phyloP scores from a whole-genome alignment of 768 basidiomycete species.

The Termitomyces sp. region DNA sequence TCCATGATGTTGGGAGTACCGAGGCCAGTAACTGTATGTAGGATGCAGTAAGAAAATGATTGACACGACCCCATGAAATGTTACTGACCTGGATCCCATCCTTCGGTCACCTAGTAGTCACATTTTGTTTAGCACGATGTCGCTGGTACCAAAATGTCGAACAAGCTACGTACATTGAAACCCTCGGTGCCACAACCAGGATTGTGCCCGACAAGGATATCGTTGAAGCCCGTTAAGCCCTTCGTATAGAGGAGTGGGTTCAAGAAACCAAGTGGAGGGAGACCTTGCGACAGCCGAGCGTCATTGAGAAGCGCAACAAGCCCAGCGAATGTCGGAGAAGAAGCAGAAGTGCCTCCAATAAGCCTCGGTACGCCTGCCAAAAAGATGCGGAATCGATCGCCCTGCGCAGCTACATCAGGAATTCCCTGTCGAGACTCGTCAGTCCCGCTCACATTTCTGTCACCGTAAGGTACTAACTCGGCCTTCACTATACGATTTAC shows the following conservation, averaged over 20 bases:
- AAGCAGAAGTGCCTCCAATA: slow-evolving; percentile 57
- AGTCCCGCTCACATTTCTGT: neutral
- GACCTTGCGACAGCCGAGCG: slow-evolving; percentile 36
- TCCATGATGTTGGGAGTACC: slow-evolving; percentile 42
- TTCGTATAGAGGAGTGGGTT: slow-evolving; percentile 56
- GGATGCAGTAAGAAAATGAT: neutral
- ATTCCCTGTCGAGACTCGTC: slow-evolving; percentile 30
- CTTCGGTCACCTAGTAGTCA: slow-evolving; percentile 34
- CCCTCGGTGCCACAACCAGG: slow-evolving; percentile 54
- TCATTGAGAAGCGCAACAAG: slow-evolving; percentile 62
- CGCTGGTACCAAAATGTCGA: neutral
- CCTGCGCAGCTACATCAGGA: slow-evolving; percentile 65
- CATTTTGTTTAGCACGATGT: slow-evolving; percentile 1
- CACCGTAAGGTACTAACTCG: slow-evolving; percentile 31
- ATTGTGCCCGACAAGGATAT: slow-evolving; percentile 50
- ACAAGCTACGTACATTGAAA: slow-evolving; percentile 41
- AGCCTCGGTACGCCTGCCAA: slow-evolving; percentile 27
- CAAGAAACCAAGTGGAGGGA: slow-evolving; percentile 52
- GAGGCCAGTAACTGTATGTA: slow-evolving; percentile 14
- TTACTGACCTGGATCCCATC: slow-evolving; percentile 54
- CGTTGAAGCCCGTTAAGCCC: slow-evolving; percentile 38
- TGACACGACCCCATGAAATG: neutral
- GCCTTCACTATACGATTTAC: slow-evolving; percentile 29
- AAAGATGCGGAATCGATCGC: slow-evolving; percentile 40
- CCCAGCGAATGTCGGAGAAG: slow-evolving; percentile 55